Base-by-base conservation (phyloP, 2,329 filamentous ascomycete species). In the Neonectria neomacrospora region DNA sequence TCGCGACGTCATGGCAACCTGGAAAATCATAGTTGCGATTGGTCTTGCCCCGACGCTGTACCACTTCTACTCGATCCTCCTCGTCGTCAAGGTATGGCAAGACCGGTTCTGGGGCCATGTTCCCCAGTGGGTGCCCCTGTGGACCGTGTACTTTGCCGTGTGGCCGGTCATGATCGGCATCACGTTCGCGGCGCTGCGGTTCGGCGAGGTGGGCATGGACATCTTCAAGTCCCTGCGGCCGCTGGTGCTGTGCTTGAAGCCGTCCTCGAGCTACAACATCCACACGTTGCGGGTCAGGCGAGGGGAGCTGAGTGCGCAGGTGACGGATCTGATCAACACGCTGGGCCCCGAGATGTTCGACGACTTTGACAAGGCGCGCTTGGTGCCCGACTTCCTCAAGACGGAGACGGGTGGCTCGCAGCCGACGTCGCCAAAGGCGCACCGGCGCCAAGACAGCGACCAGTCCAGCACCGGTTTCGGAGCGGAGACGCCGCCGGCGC, bases 151-250 rank as follows among this genome's bases (percentile, higher is more conserved):
- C 67, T 76, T 93, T 10, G 86, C 88, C 41, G 91, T 94, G 53
- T 90, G 92, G 81, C 84, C 93, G 51, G 81, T 96, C 68, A 97
- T 97, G 83, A 91, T 94, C 6, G 86, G 89, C 23, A 91, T 97
- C 71, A 97, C 94, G 0, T 97, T 97, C 77, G 94, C 94, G 5
- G 93, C 96, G 7, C 88, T 99, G 55, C 91, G 96, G 11, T 97
- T 98, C 69, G 96, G 96, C 50, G 96, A 99, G 80, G 91, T 97
- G n/a, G 96, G 95, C 55, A 97, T 99, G 94, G 96, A 99, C 75
- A 97, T 99, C 59, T 83, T 96, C 81, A 99, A 98, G 80, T 98
- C 95, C 0, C 86, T 99, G 16, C 88, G 93, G 10, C 96, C 96
- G 6, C 86, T 99, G 10, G 83, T 97, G 48, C 84, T 97, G 34